These are phyloP conservation scores for Letharia lupina DNA, from an alignment of 495 filamentous ascomycete genomes.

Conservation along the genomic window DNA sequence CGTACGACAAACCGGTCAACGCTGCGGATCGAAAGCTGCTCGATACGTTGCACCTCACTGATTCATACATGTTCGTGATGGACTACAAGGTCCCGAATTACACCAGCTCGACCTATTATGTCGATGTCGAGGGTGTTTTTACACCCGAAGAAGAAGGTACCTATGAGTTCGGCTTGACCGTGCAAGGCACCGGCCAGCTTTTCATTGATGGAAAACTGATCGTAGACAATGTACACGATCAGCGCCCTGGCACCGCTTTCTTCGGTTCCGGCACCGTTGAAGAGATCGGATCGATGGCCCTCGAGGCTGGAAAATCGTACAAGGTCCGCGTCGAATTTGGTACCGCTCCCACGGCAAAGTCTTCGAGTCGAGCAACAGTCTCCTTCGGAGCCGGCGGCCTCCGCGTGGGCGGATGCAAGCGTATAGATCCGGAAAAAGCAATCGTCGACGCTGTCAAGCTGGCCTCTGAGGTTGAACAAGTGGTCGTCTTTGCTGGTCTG, in stretches of 20 bases:
- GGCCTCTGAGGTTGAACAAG: conserved; percentile 60
- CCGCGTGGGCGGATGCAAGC: conserved; percentile 66
- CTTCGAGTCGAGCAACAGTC: conserved; percentile 43
- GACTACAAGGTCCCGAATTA: conserved; percentile 56
- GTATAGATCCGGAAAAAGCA: conserved; percentile 57
- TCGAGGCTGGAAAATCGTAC: conserved; percentile 54
- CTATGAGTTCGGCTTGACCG: conserved; percentile 70
- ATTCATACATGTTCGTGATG: conserved; percentile 50
- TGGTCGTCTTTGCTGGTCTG: conserved; percentile 70
- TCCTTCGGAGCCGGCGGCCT: conserved; percentile 62
- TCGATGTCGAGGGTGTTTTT: conserved; percentile 52
- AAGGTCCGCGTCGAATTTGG: conserved; percentile 56
- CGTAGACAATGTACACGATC: conserved; percentile 59
- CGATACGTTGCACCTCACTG: conserved; percentile 47
- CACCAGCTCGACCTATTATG: conserved; percentile 48
- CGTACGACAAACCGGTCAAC: conserved; percentile 49
- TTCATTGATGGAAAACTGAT: conserved; percentile 60
- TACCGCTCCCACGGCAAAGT: conserved; percentile 52
- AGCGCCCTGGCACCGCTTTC: conserved; percentile 53
- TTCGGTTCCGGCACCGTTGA: conserved; percentile 54
- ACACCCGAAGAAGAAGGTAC: conserved; percentile 53
- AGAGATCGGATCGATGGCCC: conserved; percentile 46
- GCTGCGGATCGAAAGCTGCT: conserved; percentile 38
- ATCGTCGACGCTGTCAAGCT: conserved; percentile 53
- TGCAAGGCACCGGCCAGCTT: conserved; percentile 63